Conservation (phyloP, 2,329 filamentous ascomycete species). For the Bimuria novae-zelandiae region DNA sequence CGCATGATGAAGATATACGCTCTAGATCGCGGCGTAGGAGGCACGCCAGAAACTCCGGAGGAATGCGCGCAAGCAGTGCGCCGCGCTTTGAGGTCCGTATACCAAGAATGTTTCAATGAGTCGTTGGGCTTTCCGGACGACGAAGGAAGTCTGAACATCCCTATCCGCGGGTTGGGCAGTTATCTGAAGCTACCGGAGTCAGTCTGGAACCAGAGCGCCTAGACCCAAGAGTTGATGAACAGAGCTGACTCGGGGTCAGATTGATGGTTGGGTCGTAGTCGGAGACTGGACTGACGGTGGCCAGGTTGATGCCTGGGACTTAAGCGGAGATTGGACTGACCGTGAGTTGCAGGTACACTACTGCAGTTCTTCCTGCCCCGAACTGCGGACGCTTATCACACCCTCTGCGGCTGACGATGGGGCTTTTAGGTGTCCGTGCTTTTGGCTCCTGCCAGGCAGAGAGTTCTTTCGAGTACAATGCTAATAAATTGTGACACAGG, state of each 20-base stretch:
- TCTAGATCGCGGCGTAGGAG: neutral
- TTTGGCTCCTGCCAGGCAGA: too few species aligned
- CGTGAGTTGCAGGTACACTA: neutral
- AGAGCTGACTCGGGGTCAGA: neutral
- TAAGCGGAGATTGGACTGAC: neutral
- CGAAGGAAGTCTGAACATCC: neutral
- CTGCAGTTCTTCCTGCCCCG: neutral
- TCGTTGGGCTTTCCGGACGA: neutral
- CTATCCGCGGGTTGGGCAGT: neutral
- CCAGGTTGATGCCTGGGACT: neutral
- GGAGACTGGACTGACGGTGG: neutral
- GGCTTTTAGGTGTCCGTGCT: too few species aligned
- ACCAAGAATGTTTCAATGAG: neutral
- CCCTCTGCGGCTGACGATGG: too few species aligned
- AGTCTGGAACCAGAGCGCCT: neutral
- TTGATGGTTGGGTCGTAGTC: neutral
- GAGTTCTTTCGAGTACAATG: too few species aligned
- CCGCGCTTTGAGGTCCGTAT: slow-evolving; percentile 2
- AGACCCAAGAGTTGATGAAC: neutral
- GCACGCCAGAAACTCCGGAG: neutral
- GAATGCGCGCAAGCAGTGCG: neutral
- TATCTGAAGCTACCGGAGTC: neutral
- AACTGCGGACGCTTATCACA: too few species aligned
- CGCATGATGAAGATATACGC: slow-evolving; percentile 1
- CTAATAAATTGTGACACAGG: too few species aligned